Percentiles rank a stretch among this genome's conserved stretches.
These are phyloP conservation scores for Tetrapisispora nanseiensis DNA, from an alignment of 805 yeast species.

Conservation along the genomic window DNA sequence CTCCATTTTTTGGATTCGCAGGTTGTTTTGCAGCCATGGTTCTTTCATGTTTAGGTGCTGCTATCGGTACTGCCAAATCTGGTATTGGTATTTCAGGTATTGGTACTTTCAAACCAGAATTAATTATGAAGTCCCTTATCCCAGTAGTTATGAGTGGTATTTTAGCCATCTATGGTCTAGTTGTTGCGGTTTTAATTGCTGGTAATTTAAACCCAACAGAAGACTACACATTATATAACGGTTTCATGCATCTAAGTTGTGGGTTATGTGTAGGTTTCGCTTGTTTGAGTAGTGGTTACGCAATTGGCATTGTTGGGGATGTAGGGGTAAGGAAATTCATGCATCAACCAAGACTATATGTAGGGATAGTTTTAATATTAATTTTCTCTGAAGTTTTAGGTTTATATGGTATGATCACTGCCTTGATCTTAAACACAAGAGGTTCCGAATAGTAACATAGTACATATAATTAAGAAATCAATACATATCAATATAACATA, in stretches of 20 bases:
- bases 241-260: slow-evolving; percentile 96
- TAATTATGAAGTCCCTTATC: slow-evolving; percentile 88
- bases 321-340: slow-evolving; percentile 82
- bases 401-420: slow-evolving; percentile 88
- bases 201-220: slow-evolving; percentile 74
- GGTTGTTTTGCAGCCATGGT: slow-evolving; percentile 94
- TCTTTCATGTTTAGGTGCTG: slow-evolving; percentile 93
- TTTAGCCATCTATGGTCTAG: slow-evolving; percentile 91
- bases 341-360: slow-evolving; percentile 83
- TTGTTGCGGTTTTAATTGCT: slow-evolving; percentile 91
- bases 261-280: slow-evolving; percentile 95
- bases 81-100: slow-evolving; percentile 98
- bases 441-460: slow-evolving; percentile 43
- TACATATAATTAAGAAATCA: background rate
- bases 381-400: slow-evolving; percentile 90
- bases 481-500: too few relatives aligned
- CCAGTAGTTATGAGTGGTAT: slow-evolving; percentile 99
- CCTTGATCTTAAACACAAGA: slow-evolving; percentile 83
- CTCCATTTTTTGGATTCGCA: slow-evolving; percentile 96
- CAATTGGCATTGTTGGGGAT: slow-evolving; percentile 90
- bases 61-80: slow-evolving; percentile 95
- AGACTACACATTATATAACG: slow-evolving; percentile 80
- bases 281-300: slow-evolving; percentile 92
- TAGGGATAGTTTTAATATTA: slow-evolving; percentile 79
- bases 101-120: slow-evolving; percentile 94